Percentiles rank a stretch among this genome's conserved stretches.
These are phyloP conservation scores for Coprinopsis marcescibilis DNA, from an alignment of 768 basidiomycete species.

Conservation along the genomic window DNA sequence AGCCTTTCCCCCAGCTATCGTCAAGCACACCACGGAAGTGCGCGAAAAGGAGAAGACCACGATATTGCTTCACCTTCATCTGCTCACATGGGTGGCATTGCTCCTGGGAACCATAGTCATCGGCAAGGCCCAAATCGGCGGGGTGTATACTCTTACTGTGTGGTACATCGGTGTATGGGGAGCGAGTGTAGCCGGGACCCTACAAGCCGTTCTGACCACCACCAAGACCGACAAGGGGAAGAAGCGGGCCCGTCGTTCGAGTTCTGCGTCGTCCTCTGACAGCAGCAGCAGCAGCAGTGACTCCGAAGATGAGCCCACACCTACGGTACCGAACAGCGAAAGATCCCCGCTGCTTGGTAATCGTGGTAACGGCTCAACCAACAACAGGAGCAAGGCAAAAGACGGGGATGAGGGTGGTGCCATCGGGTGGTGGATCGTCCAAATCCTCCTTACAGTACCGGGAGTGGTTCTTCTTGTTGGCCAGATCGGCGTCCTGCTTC, in stretches of 20 bases:
- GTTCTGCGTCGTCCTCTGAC: conserved; percentile 20
- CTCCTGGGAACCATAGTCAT: conserved; percentile 42
- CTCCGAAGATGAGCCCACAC: neutral
- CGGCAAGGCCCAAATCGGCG: conserved; percentile 38
- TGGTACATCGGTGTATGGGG: conserved; percentile 35
- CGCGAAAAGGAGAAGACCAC: conserved; percentile 41
- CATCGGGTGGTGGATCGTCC: conserved; percentile 50
- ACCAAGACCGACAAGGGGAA: conserved; percentile 29
- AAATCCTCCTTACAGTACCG: conserved; percentile 50
- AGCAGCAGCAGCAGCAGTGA: neutral
- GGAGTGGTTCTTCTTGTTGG: conserved; percentile 46
- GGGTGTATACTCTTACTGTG: conserved; percentile 50
- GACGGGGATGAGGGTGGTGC: conserved; percentile 20
- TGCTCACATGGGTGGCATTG: conserved; percentile 52
- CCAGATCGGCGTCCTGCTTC: conserved; percentile 42
- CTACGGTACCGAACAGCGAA: conserved; percentile 3
- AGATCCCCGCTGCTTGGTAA: conserved; percentile 12
- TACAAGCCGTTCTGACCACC: conserved; percentile 11
- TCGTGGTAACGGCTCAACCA: neutral
- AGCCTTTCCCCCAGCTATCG: conserved; percentile 20
- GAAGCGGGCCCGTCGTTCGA: conserved; percentile 48
- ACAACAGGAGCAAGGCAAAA: neutral
- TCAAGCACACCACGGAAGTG: conserved; percentile 8
- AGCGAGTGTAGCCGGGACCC: conserved; percentile 18
- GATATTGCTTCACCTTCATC: conserved; percentile 45